Conservation (phyloP, 306 rosid species). For the Quercus mongolica region DNA sequence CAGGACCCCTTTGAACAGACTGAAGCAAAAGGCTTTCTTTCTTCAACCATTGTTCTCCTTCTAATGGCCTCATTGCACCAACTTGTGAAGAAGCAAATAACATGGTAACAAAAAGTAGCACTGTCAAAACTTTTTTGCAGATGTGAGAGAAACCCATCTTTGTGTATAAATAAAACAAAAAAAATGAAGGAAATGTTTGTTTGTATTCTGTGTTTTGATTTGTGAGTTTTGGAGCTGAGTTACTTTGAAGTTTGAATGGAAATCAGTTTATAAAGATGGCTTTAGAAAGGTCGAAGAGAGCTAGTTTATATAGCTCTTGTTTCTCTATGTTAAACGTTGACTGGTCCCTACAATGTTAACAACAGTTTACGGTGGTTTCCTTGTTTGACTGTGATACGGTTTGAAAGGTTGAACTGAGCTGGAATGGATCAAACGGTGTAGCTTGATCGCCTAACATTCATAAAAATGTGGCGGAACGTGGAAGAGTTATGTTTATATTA, state of each 20-base stretch:
- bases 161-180: too few species aligned
- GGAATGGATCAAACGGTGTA: slow-evolving; percentile 8
- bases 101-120: slow-evolving; percentile 6
- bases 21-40: slow-evolving; percentile 4
- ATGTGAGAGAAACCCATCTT: slow-evolving; percentile 26
- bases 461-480: neutral
- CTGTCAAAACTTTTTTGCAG: neutral
- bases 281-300: neutral
- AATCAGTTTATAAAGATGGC: neutral
- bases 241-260: neutral
- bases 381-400: slow-evolving; percentile 21
- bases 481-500: neutral
- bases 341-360: neutral
- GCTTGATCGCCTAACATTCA: neutral
- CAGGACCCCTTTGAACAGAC: slow-evolving; percentile 9
- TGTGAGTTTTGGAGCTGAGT: neutral
- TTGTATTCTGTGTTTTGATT: neutral
- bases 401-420: slow-evolving; percentile 25
- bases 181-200: neutral
- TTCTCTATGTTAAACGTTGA: neutral
- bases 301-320: neutral
- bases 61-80: slow-evolving; percentile 1
- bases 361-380: neutral
- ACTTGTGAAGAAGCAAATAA: slow-evolving; percentile 17
- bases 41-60: slow-evolving; percentile 26